Evolutionary conservation across 345 rosid species (phyloP).

Genomic region (Dimocarpus longan): DNA sequence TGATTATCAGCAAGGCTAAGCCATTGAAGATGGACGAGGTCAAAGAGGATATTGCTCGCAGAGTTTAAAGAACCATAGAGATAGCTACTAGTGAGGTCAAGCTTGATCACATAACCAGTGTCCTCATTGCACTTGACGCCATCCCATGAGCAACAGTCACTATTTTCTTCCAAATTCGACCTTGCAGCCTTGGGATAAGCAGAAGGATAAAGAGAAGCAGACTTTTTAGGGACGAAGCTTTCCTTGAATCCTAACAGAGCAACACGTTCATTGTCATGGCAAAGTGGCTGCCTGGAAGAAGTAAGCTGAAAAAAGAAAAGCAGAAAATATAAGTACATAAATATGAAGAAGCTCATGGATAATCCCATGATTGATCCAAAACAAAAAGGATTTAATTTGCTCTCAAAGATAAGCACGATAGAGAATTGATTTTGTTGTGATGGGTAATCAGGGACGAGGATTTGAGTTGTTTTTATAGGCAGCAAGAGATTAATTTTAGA

Average conservation of each 20-base stretch:
- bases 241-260: conserved; percentile 6
- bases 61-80: not conserved
- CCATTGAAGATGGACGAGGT: too few relatives aligned
- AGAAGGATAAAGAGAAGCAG: not conserved
- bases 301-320: not conserved
- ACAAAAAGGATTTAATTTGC: too few relatives aligned
- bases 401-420: too few relatives aligned
- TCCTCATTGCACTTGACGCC: not conserved
- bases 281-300: not conserved
- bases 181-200: not conserved
- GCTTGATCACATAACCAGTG: conserved; percentile 3
- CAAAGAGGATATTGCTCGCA: too few relatives aligned
- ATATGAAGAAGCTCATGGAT: not conserved
- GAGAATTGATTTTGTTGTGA: too few relatives aligned
- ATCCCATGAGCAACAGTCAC: conserved; percentile 9
- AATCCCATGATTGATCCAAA: not conserved
- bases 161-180: not conserved
- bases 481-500: too few relatives aligned
- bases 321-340: not conserved
- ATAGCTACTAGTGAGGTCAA: not conserved
- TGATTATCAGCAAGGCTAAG: too few relatives aligned
- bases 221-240: not conserved
- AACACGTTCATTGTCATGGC: conserved; percentile 4
- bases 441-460: too few relatives aligned
- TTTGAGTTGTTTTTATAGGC: too few relatives aligned